Conservation (phyloP, 805 yeast genomes). For the Myxozyma geophila region DNA sequence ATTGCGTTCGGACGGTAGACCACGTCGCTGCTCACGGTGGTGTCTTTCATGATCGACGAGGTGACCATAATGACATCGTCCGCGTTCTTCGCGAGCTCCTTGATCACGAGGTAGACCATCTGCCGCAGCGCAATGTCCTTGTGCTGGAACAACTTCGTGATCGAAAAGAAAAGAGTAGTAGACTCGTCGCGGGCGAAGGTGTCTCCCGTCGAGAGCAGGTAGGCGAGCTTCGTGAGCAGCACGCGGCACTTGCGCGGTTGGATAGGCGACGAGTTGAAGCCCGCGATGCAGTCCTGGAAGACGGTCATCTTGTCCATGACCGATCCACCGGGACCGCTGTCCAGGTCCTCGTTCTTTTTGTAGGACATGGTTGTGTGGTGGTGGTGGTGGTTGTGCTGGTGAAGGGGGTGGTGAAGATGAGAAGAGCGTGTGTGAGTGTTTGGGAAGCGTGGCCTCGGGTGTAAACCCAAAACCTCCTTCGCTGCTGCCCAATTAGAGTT, state of each 20-base stretch:
- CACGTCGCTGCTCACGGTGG: slow-evolving; percentile 78
- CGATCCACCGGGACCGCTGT: slow-evolving; percentile 53
- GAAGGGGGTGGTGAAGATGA: not conserved
- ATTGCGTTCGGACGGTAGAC: slow-evolving; percentile 93
- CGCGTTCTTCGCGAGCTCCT: slow-evolving; percentile 82
- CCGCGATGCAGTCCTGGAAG: slow-evolving; percentile 91
- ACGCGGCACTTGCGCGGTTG: slow-evolving; percentile 85
- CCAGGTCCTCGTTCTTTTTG: slow-evolving; percentile 81
- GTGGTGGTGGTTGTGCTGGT: slow-evolving; percentile 7
- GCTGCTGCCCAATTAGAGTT: not conserved
- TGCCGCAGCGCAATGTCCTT: slow-evolving; percentile 85
- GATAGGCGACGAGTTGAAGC: slow-evolving; percentile 89
- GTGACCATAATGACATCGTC: slow-evolving; percentile 97
- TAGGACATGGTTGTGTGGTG: slow-evolving; percentile 69
- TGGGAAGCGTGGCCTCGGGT: not conserved
- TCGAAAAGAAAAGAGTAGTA: slow-evolving; percentile 88
- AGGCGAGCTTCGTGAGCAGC: slow-evolving; percentile 78
- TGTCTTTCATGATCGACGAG: slow-evolving; percentile 96
- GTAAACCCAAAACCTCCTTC: slow-evolving; percentile 2
- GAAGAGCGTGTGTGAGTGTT: not conserved
- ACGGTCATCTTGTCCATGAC: slow-evolving; percentile 95
- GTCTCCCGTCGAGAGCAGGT: slow-evolving; percentile 85
- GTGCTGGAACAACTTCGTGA: slow-evolving; percentile 93
- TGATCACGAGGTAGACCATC: slow-evolving; percentile 89
- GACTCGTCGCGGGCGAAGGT: slow-evolving; percentile 86